A percentile compares a stretch with the other conserved stretches of the same genome.
Conservation (phyloP, 768 basidiomycete genomes). For the Solioccasus polychromus region DNA sequence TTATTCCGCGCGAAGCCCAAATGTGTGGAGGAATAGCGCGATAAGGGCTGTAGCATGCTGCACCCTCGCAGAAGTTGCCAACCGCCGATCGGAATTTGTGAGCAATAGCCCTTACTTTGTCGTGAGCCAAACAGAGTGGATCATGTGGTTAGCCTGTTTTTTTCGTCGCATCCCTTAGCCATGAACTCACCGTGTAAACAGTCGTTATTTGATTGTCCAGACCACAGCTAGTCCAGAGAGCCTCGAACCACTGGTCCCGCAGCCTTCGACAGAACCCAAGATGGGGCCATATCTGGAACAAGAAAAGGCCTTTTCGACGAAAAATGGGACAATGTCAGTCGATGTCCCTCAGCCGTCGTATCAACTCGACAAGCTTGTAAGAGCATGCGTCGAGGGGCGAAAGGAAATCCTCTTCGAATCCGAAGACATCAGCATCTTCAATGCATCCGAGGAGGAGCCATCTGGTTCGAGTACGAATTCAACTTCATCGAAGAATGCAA, state of each 20-base stretch:
- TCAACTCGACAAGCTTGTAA: conserved; percentile 49
- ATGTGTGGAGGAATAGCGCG: conserved; percentile 53
- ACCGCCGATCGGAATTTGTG: conserved; percentile 55
- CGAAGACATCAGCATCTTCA: conserved; percentile 48
- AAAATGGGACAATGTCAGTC: conserved; percentile 28
- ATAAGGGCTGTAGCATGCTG: conserved; percentile 47
- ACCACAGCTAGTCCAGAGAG: too few species aligned
- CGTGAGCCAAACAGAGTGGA: conserved; percentile 64
- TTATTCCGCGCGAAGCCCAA: too few species aligned
- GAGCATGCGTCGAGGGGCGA: conserved; percentile 37
- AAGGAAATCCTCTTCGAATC: conserved; percentile 46
- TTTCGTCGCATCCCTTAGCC: neutral
- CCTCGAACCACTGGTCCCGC: too few species aligned
- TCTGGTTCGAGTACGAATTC: neutral
- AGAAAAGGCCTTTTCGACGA: conserved; percentile 35
- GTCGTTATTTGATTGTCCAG: conserved; percentile 62
- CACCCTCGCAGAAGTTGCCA: conserved; percentile 66
- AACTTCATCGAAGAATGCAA: neutral
- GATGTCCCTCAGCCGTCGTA: conserved; percentile 57
- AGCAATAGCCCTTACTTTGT: conserved; percentile 58
- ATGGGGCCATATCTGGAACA: conserved; percentile 43
- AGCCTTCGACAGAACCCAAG: neutral
- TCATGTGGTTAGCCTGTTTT: conserved; percentile 50
- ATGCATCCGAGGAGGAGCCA: conserved; percentile 8
- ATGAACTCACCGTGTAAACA: conserved; percentile 17